Conservation (phyloP, 2,329 filamentous ascomycete genomes). For the Blumeriella jaapii region DNA sequence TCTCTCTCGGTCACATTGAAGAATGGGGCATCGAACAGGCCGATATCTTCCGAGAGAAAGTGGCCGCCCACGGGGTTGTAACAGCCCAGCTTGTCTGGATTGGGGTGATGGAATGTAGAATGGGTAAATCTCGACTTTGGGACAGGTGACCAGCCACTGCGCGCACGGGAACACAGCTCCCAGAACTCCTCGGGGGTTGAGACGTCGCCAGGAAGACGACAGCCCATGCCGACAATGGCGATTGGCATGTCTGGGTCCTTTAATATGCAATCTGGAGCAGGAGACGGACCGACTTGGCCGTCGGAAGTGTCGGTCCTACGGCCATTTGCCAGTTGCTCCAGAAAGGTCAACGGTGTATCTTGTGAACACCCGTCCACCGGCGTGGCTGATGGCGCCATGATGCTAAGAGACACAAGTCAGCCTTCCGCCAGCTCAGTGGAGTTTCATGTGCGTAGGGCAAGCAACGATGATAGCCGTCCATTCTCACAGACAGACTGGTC, state of each 20-base stretch:
- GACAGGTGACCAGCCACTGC: conserved; percentile 27
- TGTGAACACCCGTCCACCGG: conserved; percentile 4
- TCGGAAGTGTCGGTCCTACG: neutral
- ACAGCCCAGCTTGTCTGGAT: conserved; percentile 24
- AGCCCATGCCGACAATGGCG: conserved; percentile 29
- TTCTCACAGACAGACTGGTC: too few relatives aligned
- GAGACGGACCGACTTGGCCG: too few relatives aligned
- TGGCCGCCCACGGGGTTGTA: conserved; percentile 20
- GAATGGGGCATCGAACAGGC: conserved; percentile 23
- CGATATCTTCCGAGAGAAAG: conserved; percentile 20
- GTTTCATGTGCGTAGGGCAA: neutral
- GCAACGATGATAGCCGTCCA: too few relatives aligned
- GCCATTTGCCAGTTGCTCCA: neutral
- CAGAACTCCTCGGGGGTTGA: conserved; percentile 29
- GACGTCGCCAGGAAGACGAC: conserved; percentile 29
- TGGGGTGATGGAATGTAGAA: conserved; percentile 41
- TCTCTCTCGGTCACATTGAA: conserved; percentile 22
- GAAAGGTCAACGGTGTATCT: neutral
- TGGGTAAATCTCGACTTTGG: conserved; percentile 35
- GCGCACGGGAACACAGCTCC: conserved; percentile 29
- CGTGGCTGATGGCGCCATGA: conserved; percentile 10
- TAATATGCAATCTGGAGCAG: conserved; percentile 1
- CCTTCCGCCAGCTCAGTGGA: neutral
- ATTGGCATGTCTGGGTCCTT: conserved; percentile 18
- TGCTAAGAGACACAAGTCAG: neutral